Percentiles rank a stretch among this genome's conserved stretches.
Conservation (phyloP, 331 rosid species). For the Quercus tomentella region DNA sequence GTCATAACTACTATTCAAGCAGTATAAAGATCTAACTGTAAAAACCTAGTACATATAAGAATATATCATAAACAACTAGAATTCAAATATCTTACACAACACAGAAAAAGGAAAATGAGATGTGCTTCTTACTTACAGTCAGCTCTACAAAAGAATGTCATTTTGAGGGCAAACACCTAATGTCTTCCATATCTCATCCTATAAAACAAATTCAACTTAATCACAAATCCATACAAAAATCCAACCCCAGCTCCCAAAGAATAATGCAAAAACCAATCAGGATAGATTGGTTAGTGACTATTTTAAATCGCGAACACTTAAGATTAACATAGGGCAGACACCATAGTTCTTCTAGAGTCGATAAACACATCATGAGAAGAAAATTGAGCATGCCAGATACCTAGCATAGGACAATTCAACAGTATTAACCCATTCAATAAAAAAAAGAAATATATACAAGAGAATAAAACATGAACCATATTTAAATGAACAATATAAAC, state of each 20-base stretch:
- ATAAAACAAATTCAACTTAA: constrained; percentile 22
- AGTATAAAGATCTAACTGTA: too few relatives aligned
- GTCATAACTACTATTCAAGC: too few relatives aligned
- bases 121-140: constrained; percentile 56
- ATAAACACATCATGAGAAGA: not conserved
- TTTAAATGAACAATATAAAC: not conserved
- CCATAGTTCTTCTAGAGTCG: not conserved
- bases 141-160: constrained; percentile 88
- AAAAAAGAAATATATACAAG: not conserved
- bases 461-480: not conserved
- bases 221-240: constrained; percentile 9
- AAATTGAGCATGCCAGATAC: not conserved
- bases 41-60: too few relatives aligned
- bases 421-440: not conserved
- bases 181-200: constrained; percentile 92
- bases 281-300: not conserved
- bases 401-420: not conserved
- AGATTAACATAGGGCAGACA: not conserved
- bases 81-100: not conserved
- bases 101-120: constrained; percentile 9
- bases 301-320: not conserved
- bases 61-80: too few relatives aligned
- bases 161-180: constrained; percentile 94
- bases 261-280: not conserved
- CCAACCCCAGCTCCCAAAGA: not conserved